Percentiles rank a stretch among this genome's conserved stretches.
Conservation (phyloP, 768 basidiomycete species). For the Lepiota subincarnata region DNA sequence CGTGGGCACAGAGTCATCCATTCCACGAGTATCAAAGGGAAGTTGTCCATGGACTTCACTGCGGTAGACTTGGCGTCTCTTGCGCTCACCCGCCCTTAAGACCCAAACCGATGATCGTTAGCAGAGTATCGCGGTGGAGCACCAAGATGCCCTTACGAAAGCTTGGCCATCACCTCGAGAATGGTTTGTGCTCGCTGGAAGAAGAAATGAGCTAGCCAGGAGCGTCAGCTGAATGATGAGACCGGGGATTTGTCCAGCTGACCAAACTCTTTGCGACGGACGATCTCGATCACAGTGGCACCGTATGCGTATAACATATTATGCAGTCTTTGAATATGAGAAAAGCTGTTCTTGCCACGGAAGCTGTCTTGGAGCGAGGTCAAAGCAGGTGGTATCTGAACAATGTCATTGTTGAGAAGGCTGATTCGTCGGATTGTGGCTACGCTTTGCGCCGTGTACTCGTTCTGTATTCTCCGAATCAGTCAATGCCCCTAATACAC, state of each 20-base stretch:
- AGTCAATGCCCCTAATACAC: conserved; percentile 15
- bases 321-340: conserved; percentile 87
- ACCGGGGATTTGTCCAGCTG: conserved; percentile 19
- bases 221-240: neutral
- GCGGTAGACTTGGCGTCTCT: conserved; percentile 80
- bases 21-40: conserved; percentile 78
- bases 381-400: conserved; percentile 65
- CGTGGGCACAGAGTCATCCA: conserved; percentile 76
- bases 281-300: conserved; percentile 86
- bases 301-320: conserved; percentile 91
- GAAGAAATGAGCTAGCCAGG: conserved; percentile 64
- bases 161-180: conserved; percentile 81
- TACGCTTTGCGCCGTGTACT: conserved; percentile 66
- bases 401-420: conserved; percentile 74
- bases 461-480: conserved; percentile 48
- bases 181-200: conserved; percentile 76
- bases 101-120: neutral
- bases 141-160: conserved; percentile 56
- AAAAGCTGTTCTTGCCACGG: conserved; percentile 74
- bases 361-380: conserved; percentile 67
- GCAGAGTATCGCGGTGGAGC: neutral
- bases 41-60: conserved; percentile 81
- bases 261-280: conserved; percentile 89
- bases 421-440: conserved; percentile 71
- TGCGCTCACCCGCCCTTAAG: conserved; percentile 67